Conservation (phyloP, 768 basidiomycete species). For the Tylopilus cervinicoccineus region DNA sequence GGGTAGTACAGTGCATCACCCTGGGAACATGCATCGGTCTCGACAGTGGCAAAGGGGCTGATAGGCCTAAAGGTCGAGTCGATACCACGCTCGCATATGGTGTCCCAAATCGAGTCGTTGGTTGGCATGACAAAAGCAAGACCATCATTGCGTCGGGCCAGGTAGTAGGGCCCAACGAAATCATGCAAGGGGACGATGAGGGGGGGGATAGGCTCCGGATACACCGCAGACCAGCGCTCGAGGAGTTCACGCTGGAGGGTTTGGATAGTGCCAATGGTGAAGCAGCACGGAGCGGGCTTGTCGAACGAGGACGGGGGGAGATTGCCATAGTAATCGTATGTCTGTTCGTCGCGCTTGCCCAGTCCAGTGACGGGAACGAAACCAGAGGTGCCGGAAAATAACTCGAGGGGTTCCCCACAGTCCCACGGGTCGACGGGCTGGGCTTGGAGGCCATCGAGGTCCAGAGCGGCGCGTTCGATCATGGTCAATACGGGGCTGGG, state of each 20-base stretch:
- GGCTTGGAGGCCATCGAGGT: background rate
- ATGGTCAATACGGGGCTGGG: constrained; percentile 15
- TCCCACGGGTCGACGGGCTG: background rate
- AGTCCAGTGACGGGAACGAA: constrained; percentile 6
- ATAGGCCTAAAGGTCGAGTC: constrained; percentile 7
- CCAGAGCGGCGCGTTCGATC: constrained; percentile 8
- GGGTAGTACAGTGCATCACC: constrained; percentile 11
- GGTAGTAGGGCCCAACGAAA: constrained; percentile 1
- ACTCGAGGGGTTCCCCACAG: background rate
- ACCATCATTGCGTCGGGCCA: constrained; percentile 3
- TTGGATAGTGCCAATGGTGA: constrained; percentile 8
- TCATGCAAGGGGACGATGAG: constrained; percentile 19
- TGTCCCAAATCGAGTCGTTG: constrained; percentile 13
- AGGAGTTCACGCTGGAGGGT: constrained; percentile 9
- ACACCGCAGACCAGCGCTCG: constrained; percentile 4
- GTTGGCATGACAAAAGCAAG: constrained; percentile 6
- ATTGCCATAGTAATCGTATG: constrained; percentile 8
- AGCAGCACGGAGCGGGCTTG: background rate
- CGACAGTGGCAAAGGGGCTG: background rate
- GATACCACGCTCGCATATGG: constrained; percentile 13
- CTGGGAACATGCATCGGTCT: background rate
- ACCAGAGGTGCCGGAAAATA: constrained; percentile 8
- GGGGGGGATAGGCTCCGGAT: constrained; percentile 20
- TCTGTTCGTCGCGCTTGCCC: background rate
- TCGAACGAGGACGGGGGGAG: background rate